Evolutionary conservation across 148 eudicot species (phyloP).

Genomic region (Polygonum maritimum): DNA sequence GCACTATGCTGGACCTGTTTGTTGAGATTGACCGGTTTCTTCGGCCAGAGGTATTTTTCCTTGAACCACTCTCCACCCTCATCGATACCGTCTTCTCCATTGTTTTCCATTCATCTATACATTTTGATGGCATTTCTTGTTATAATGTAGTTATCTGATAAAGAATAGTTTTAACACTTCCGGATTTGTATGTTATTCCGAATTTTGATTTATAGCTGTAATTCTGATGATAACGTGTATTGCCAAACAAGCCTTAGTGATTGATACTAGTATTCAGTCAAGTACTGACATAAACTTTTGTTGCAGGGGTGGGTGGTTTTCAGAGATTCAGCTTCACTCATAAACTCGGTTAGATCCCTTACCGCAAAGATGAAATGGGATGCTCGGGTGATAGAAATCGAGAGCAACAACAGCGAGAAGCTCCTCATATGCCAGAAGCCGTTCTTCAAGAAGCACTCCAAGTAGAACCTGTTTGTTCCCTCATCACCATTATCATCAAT

Average conservation of each 20-base stretch:
- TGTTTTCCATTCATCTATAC: not conserved
- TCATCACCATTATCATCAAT: not conserved
- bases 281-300: not conserved
- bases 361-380: constrained; percentile 83
- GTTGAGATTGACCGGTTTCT: constrained; percentile 90
- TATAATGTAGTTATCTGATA: too few species aligned
- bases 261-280: not conserved
- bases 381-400: constrained; percentile 83
- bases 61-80: not conserved
- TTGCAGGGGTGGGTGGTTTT: constrained; percentile 93
- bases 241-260: not conserved
- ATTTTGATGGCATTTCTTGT: not conserved
- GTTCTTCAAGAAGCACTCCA: constrained; percentile 59
- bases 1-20: constrained; percentile 60
- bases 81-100: not conserved
- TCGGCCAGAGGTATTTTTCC: constrained; percentile 83
- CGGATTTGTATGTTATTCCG: too few species aligned
- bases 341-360: constrained; percentile 65
- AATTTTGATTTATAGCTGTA: not conserved
- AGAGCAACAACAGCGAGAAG: constrained; percentile 66
- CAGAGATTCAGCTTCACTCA: constrained; percentile 51
- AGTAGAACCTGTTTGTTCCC: constrained; percentile 16
- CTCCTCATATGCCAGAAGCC: constrained; percentile 96
- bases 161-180: too few species aligned
- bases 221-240: not conserved